Evolutionary conservation across 768 basidiomycete species (phyloP).

Genomic region (Russula emetica): DNA sequence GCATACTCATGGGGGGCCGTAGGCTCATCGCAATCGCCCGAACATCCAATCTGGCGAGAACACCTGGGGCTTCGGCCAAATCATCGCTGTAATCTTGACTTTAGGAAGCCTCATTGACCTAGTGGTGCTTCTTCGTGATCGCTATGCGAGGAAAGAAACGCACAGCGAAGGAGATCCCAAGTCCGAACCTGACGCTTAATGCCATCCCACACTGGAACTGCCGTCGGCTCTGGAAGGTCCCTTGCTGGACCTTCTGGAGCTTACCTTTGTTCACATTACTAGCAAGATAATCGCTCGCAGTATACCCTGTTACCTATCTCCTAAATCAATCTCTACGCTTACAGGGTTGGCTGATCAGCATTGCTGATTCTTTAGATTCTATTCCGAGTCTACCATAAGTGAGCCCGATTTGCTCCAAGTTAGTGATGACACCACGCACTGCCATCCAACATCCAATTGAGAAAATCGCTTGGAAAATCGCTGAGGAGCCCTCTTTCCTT

Average conservation of each 20-base stretch:
- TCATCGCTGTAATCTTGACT: constrained; percentile 8
- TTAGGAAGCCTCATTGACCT: constrained; percentile 6
- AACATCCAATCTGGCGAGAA: constrained; percentile 9
- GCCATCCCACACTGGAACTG: not conserved
- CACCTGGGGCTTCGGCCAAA: constrained; percentile 19
- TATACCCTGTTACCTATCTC: not conserved
- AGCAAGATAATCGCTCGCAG: not conserved
- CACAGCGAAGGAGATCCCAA: not conserved
- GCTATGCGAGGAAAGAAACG: not conserved
- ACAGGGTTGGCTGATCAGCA: not conserved
- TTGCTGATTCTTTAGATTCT: not conserved
- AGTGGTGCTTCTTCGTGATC: not conserved
- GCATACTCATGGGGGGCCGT: not conserved
- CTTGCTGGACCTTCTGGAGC: not conserved
- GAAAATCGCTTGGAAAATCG: too few species aligned
- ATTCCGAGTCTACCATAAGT: too few species aligned
- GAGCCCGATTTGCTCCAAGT: too few species aligned
- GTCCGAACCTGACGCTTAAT: not conserved
- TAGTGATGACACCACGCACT: too few species aligned
- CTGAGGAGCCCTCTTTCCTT: too few species aligned
- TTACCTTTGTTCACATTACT: not conserved
- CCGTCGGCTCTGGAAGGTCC: not conserved
- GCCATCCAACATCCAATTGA: too few species aligned
- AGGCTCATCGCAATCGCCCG: constrained; percentile 9
- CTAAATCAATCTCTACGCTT: not conserved